These are phyloP conservation scores for Umbellularia californica DNA, from an alignment of 164 flowering plant species.

Conservation along the genomic window DNA sequence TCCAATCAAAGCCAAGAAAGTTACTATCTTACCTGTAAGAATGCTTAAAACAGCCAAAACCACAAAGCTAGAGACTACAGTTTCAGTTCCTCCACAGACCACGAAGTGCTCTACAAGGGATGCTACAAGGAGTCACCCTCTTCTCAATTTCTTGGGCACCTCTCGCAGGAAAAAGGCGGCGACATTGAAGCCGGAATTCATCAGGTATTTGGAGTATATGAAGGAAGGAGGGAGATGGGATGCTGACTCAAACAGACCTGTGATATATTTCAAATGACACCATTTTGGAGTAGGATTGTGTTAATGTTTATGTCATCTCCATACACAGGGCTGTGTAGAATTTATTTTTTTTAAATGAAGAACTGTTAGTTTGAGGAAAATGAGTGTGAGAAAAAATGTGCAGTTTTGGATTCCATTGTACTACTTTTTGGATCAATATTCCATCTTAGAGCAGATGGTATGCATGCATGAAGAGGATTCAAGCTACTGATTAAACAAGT, in stretches of 20 bases:
- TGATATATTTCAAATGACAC: constrained; percentile 22
- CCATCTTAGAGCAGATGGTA: too few species aligned
- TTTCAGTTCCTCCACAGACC: background rate
- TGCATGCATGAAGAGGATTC: too few species aligned
- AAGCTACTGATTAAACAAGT: too few species aligned
- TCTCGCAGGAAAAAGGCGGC: constrained; percentile 29
- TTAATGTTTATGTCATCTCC: too few species aligned
- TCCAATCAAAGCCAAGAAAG: background rate
- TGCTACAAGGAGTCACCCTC: constrained; percentile 33
- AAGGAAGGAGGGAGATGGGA: constrained; percentile 52
- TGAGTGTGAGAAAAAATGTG: too few species aligned
- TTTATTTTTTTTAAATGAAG: too few species aligned
- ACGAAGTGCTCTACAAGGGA: constrained; percentile 10
- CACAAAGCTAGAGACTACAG: background rate
- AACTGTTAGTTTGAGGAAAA: too few species aligned
- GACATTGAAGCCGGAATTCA: constrained; percentile 39
- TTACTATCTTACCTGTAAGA: background rate
- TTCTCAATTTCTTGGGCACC: constrained; percentile 24
- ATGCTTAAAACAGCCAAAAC: background rate
- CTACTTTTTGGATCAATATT: too few species aligned
- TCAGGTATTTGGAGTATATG: constrained; percentile 47
- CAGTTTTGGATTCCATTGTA: too few species aligned
- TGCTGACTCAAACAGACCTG: constrained; percentile 25
- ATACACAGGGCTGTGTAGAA: too few species aligned
- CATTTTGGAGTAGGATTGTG: background rate